Percentiles rank a stretch among this genome's conserved stretches.
These are phyloP conservation scores for Gleditsia sinensis DNA, from an alignment of 306 rosid genomes.

Conservation along the genomic window DNA sequence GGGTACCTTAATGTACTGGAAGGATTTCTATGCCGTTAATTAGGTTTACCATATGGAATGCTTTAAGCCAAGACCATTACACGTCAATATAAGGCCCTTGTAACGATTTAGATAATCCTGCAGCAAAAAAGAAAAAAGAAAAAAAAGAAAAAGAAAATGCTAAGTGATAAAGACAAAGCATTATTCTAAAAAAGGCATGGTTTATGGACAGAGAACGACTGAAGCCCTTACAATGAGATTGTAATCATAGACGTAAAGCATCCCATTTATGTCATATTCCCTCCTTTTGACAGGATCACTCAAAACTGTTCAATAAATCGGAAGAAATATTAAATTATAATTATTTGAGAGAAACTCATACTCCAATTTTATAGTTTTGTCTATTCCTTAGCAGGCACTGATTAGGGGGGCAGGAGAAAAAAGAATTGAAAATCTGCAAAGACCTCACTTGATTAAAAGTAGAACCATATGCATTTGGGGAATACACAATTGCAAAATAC, in stretches of 20 bases:
- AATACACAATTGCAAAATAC: background rate
- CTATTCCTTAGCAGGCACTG: constrained; percentile 1
- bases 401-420: background rate
- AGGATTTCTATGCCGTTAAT: constrained; percentile 30
- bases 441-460: background rate
- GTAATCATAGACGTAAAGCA: constrained; percentile 78
- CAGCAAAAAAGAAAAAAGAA: constrained; percentile 28
- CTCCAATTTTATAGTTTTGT: background rate
- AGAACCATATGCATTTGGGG: background rate
- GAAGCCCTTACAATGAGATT: constrained; percentile 71
- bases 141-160: background rate
- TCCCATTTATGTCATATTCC: constrained; percentile 84
- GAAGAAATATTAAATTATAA: constrained; percentile 42
- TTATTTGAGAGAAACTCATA: constrained; percentile 1
- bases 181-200: background rate
- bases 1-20: constrained; percentile 32
- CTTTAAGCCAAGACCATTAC: constrained; percentile 94
- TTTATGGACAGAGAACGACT: background rate
- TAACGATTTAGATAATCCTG: constrained; percentile 95
- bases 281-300: constrained; percentile 88
- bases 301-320: constrained; percentile 65
- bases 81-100: constrained; percentile 96
- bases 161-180: background rate
- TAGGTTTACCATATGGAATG: constrained; percentile 72
- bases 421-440: background rate